These are phyloP conservation scores for Pisolithus marmoratus DNA, from an alignment of 768 basidiomycete genomes.

Conservation along the genomic window DNA sequence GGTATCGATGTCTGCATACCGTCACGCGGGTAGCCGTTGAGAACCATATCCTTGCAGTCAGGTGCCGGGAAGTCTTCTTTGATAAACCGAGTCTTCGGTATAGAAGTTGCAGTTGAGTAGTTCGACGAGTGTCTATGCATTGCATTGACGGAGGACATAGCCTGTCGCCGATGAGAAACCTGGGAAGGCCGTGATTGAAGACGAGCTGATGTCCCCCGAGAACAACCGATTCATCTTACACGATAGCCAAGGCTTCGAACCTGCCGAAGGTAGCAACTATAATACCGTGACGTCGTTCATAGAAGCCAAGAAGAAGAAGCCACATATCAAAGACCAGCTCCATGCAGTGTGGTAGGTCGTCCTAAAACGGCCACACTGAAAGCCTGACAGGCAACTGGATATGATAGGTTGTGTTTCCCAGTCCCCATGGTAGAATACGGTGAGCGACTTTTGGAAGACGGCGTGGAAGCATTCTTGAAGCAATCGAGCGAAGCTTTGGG, in stretches of 20 bases:
- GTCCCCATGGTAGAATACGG: too few relatives aligned
- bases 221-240: slow-evolving; percentile 10
- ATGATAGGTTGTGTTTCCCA: too few relatives aligned
- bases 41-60: not conserved
- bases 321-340: too few relatives aligned
- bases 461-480: too few relatives aligned
- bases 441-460: too few relatives aligned
- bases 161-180: not conserved
- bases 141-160: not conserved
- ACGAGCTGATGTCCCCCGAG: slow-evolving; percentile 3
- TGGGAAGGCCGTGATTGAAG: slow-evolving; percentile 5
- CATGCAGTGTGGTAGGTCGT: too few relatives aligned
- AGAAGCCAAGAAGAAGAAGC: not conserved
- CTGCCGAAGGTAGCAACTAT: slow-evolving; percentile 3
- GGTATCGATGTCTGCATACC: not conserved
- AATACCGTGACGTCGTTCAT: slow-evolving; percentile 8
- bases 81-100: slow-evolving; percentile 1
- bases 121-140: not conserved
- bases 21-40: not conserved
- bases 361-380: too few relatives aligned
- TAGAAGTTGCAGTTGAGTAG: not conserved
- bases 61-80: slow-evolving; percentile 5
- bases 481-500: too few relatives aligned
- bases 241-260: slow-evolving; percentile 14
- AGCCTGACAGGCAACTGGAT: too few relatives aligned